phyloP scores from a whole-genome alignment of 1,284 basidiomycete species.

The Lignosus rhinocerotis region DNA sequence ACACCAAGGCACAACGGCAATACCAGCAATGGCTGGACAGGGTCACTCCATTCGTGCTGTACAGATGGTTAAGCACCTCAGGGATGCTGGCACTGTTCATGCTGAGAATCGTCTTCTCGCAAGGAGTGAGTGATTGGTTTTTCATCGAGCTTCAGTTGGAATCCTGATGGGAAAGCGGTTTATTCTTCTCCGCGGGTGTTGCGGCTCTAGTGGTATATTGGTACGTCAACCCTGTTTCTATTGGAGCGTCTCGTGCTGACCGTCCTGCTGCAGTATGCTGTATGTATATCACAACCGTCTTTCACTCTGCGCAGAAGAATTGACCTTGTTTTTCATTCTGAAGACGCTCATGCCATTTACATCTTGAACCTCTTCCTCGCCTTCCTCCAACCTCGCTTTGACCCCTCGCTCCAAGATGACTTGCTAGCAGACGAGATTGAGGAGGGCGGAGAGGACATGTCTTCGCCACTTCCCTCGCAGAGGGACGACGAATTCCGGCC shows the following conservation, averaged over 20 bases:
- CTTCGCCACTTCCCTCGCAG: conserved; percentile 52
- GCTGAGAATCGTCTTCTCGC: conserved; percentile 84
- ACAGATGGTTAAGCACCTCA: conserved; percentile 87
- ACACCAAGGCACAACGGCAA: conserved; percentile 56
- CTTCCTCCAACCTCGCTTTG: conserved; percentile 93
- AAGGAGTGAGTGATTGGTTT: conserved; percentile 72
- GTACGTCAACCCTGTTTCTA: conserved; percentile 41
- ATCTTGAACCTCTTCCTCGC: conserved; percentile 88
- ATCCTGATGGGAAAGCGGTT: not conserved
- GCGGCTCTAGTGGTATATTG: conserved; percentile 91
- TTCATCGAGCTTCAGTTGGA: not conserved
- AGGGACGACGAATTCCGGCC: conserved; percentile 93
- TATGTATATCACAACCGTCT: conserved; percentile 38
- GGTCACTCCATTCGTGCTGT: conserved; percentile 85
- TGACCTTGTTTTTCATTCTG: conserved; percentile 35
- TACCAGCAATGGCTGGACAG: conserved; percentile 89
- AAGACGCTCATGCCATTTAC: conserved; percentile 90
- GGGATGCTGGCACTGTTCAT: conserved; percentile 80
- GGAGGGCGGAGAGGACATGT: conserved; percentile 69
- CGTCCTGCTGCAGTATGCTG: conserved; percentile 55
- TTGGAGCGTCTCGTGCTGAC: not conserved
- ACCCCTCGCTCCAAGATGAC: conserved; percentile 93
- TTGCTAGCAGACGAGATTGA: conserved; percentile 94
- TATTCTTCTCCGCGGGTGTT: not conserved
- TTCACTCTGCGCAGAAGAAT: not conserved